phyloP scores from a whole-genome alignment of 2,329 filamentous ascomycete species.

The Colletotrichum viniferum region DNA sequence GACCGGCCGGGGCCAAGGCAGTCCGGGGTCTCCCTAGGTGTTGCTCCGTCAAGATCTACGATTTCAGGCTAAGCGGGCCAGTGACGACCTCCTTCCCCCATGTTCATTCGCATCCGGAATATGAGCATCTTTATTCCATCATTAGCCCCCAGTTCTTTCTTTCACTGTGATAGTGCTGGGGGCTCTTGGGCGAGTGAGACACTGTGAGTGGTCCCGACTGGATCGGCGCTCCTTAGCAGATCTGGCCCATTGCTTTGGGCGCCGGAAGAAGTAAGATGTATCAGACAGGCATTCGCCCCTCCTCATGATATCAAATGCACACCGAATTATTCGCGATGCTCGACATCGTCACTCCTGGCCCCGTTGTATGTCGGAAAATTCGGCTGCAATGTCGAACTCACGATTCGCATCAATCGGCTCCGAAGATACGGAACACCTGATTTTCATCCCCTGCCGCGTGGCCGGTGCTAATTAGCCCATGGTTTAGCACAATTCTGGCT shows the following conservation, averaged over 20 bases:
- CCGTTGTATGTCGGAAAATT: neutral
- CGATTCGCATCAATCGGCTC: neutral
- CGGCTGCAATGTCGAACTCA: neutral
- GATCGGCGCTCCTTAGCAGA: neutral
- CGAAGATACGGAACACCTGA: neutral
- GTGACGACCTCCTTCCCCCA: neutral
- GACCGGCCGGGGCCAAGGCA: neutral
- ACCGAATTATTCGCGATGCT: neutral
- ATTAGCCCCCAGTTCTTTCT: neutral
- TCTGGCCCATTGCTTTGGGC: neutral
- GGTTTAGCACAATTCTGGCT: neutral
- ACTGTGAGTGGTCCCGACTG: neutral
- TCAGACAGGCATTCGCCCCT: neutral
- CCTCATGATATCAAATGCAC: neutral
- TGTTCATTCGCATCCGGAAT: conserved; percentile 2
- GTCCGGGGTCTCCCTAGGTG: neutral
- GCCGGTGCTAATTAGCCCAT: neutral
- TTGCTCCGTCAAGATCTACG: conserved; percentile 6
- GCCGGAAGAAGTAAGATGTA: neutral
- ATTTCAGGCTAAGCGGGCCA: neutral
- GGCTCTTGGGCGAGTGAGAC: neutral
- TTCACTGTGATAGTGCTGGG: neutral
- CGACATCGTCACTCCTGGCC: neutral
- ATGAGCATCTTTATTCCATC: neutral
- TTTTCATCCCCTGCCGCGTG: neutral